Percentiles rank a stretch among this genome's conserved stretches.
phyloP scores from a whole-genome alignment of 2,329 filamentous ascomycete species.

The Xylariaceae sp. region DNA sequence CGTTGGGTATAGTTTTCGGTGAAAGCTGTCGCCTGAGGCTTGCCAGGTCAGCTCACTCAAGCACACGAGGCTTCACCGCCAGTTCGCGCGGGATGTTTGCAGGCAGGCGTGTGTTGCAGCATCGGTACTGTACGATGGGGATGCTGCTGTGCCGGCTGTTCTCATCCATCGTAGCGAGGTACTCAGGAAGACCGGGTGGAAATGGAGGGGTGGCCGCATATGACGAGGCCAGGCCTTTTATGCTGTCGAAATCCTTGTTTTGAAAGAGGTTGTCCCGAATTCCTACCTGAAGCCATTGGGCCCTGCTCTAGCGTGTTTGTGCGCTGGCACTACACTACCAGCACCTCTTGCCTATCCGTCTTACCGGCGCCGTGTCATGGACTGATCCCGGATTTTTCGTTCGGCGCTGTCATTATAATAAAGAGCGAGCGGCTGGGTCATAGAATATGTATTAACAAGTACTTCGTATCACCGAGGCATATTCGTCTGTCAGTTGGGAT shows the following conservation, averaged over 20 bases:
- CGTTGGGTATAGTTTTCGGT: constrained; percentile 8
- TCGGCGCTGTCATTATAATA: not conserved
- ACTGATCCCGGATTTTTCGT: not conserved
- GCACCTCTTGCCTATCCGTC: not conserved
- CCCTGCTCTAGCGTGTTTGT: not conserved
- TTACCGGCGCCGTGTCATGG: not conserved
- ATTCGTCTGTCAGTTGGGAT: too few relatives aligned
- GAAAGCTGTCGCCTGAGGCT: constrained; percentile 12
- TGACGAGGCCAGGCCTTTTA: constrained; percentile 4
- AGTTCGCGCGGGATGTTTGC: not conserved
- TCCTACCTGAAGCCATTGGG: not conserved
- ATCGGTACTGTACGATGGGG: not conserved
- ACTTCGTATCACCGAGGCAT: too few relatives aligned
- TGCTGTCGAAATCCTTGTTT: not conserved
- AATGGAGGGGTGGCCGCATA: constrained; percentile 13
- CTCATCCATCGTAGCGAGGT: not conserved
- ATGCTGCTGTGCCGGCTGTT: not conserved
- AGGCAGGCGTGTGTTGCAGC: not conserved
- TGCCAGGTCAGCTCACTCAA: constrained; percentile 4
- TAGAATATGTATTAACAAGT: too few relatives aligned
- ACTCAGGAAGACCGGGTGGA: not conserved
- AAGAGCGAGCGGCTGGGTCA: too few relatives aligned
- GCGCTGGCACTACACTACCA: not conserved
- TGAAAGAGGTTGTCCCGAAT: not conserved
- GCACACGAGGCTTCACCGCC: not conserved